Base-by-base conservation (phyloP, 2,329 filamentous ascomycete genomes). In the Cordyceps cicadae region DNA sequence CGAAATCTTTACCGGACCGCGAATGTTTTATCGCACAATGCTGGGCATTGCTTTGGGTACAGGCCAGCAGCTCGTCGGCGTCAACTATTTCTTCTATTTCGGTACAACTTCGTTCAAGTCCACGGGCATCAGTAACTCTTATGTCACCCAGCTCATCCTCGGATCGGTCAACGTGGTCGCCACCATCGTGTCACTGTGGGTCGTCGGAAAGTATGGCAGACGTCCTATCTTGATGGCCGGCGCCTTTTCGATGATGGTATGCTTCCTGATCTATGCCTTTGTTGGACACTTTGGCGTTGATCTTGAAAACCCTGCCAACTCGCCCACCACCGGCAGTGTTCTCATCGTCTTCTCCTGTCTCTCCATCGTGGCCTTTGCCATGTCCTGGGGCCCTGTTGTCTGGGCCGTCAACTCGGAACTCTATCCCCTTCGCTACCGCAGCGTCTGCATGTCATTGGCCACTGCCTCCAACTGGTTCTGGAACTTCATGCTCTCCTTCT, bases 261-360 rank as follows among this genome's bases (percentile, higher is more conserved):
- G 77, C 63, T 80, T 80, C 72, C 67, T 81, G 26, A 69, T 80
- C 62, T 81, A 79, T 63, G 76, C 78, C 48, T 80, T 80, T 56
- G 77, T 81, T 49, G 78, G 78, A 21, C 73, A 77, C 61, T 80
- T 75, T 58, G 71, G 72, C 37, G 71, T 82, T 11, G 73, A 79
- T 64, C 69, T 68, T 4, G 52, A 54, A 1, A 63, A 80, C 66
- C 76, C 79, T 61, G 65, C 72, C 72, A 76, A 71, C 64, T 77
- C 77, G 0, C 76, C 80, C 32, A 67, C 71, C 11, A 76, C 81
- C 6, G 86, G 86, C 24, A 77, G 80, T 3, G 80, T 81, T 46
- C 82, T 89, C 66, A 87, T 89, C 50, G 79, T 86, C 58, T 88
- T 88, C 70, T 86, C 86, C 0, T 88, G 86, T 67, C 76, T 89